These are phyloP conservation scores for Hansenula lynferdii DNA, from an alignment of 1,139 yeast genomes.

Conservation along the genomic window DNA sequence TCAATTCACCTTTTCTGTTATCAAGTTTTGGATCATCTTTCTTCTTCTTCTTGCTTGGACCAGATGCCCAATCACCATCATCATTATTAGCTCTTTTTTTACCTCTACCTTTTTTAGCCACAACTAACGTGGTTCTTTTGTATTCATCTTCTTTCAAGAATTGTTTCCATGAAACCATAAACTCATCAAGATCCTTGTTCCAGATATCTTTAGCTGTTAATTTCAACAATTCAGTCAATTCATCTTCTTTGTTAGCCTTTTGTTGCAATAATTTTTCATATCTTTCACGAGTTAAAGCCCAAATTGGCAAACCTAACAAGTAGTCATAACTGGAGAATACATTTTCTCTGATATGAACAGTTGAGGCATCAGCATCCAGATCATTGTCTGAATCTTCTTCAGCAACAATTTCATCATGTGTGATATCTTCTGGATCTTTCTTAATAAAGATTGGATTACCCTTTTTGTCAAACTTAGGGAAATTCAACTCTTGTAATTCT, in stretches of 20 bases:
- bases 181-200: conserved; percentile 76
- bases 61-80: conserved; percentile 23
- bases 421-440: conserved; percentile 29
- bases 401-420: conserved; percentile 27
- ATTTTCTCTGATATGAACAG: conserved; percentile 29
- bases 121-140: conserved; percentile 28
- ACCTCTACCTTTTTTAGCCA: conserved; percentile 25
- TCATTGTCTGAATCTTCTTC: conserved; percentile 33
- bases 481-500: conserved; percentile 57
- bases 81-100: conserved; percentile 24
- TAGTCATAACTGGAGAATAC: conserved; percentile 64
- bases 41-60: conserved; percentile 21
- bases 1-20: conserved; percentile 17
- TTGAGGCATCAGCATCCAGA: conserved; percentile 25
- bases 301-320: conserved; percentile 81
- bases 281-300: conserved; percentile 89
- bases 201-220: conserved; percentile 85
- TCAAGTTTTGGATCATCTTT: conserved; percentile 14
- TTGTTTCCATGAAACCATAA: conserved; percentile 59
- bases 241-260: conserved; percentile 66
- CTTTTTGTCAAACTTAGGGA: conserved; percentile 70
- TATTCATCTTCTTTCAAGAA: conserved; percentile 51
- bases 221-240: conserved; percentile 60
- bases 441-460: conserved; percentile 51
- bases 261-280: conserved; percentile 76